Evolutionary conservation across 2,329 filamentous ascomycete species (phyloP), one percentile per base, ranked within the genome.

Genomic region (Madurella mycetomatis): DNA sequence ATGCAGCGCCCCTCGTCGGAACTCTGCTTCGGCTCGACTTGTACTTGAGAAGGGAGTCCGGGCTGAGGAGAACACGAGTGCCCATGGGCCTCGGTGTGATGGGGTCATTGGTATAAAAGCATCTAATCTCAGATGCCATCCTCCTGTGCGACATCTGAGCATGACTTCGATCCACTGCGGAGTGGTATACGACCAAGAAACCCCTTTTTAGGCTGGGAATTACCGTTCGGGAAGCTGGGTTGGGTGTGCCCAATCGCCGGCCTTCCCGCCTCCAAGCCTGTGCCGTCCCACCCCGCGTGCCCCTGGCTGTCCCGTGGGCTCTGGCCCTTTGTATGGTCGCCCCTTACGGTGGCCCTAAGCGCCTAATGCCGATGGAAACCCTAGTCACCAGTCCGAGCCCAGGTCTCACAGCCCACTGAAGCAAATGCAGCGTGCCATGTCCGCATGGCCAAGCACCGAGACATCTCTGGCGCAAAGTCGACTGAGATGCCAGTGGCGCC

Each of bases 191-290:
- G 3, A 16, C 43, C 40, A 4, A 8, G 7, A 13, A 12, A 4
- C 44, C 31, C 30, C 30, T 42, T 37, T 37, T 39, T n/a, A 19
- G 40, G 19, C 5, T n/a, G 45, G 32, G 40, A 44, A 47, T 43
- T 51, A 37, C 49, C 25, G 32, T 45, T 55, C 16, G 30, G 53
- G 49, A 49, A 51, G 53, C 41, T 55, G 49, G 40, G 4, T 17
- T n/a, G 9, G 11, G 37, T 18, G 2, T 15, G n/a, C 5, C 53
- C 53, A 55, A 55, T 55, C 19, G 25, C 13, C 17, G 16, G 5
- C 11, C 19, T 45, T 41, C 16, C 41, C 49, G 41, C 12, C 2
- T 15, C 53, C 48, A 31, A 45, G 41, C 34, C 34, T 37, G 34
- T 37, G 34, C 17, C 32, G 7, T 2, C 31, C 18, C 25, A 39